phyloP scores from a whole-genome alignment of 2,329 filamentous ascomycete genomes.

The Teratosphaeria gauchensis region DNA sequence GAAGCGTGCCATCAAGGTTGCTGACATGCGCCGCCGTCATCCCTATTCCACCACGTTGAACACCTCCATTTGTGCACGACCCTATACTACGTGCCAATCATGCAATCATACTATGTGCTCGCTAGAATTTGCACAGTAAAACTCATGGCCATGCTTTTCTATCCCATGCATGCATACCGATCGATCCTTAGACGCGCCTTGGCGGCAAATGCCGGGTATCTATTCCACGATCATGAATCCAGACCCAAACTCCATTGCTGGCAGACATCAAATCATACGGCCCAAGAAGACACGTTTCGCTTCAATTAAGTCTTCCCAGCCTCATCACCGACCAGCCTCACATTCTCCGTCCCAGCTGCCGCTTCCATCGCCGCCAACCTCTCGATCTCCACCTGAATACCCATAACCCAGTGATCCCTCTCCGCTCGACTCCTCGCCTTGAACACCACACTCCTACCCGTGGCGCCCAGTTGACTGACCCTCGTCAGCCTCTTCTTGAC shows the following conservation, averaged over 20 bases:
- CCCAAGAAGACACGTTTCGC: background rate
- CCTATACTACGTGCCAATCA: background rate
- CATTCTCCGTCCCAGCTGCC: slow-evolving; percentile 31
- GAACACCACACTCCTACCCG: slow-evolving; percentile 56
- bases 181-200: background rate
- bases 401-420: slow-evolving; percentile 59
- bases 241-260: background rate
- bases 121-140: background rate
- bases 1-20: background rate
- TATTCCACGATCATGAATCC: background rate
- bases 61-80: background rate
- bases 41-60: background rate
- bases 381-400: slow-evolving; percentile 57
- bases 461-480: slow-evolving; percentile 51
- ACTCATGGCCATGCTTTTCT: background rate
- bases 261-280: background rate
- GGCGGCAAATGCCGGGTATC: background rate
- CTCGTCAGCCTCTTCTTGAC: slow-evolving; percentile 42
- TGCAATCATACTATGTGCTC: background rate
- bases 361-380: slow-evolving; percentile 38
- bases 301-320: background rate
- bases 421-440: slow-evolving; percentile 55
- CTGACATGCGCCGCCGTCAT: background rate
- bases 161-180: background rate
- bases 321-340: slow-evolving; percentile 5